Conservation (phyloP, 495 filamentous ascomycete species). For the Pyrenopolyporus hunteri region DNA sequence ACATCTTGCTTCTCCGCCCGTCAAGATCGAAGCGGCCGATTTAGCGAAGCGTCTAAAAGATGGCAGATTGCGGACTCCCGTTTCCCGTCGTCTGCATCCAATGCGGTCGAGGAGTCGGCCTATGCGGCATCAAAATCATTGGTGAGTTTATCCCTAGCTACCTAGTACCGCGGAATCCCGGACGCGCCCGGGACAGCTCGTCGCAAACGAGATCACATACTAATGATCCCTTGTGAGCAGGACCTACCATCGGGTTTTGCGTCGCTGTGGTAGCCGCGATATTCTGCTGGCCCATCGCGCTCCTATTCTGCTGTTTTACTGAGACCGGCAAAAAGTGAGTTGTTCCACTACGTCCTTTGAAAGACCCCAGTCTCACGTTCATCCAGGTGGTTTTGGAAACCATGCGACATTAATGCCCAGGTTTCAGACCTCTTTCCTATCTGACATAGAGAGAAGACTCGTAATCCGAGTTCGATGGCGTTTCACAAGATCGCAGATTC, state of each 20-base stretch:
- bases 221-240: background rate
- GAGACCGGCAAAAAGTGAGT: slow-evolving; percentile 38
- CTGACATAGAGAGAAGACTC: slow-evolving; percentile 11
- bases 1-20: slow-evolving; percentile 58
- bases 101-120: slow-evolving; percentile 35
- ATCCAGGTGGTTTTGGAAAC: slow-evolving; percentile 38
- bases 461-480: background rate
- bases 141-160: slow-evolving; percentile 10
- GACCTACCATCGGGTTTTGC: slow-evolving; percentile 37
- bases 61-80: slow-evolving; percentile 36
- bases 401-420: slow-evolving; percentile 35
- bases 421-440: slow-evolving; percentile 37
- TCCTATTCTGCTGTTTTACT: slow-evolving; percentile 38
- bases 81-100: slow-evolving; percentile 39
- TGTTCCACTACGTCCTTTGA: background rate
- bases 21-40: slow-evolving; percentile 29
- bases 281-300: slow-evolving; percentile 37
- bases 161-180: background rate
- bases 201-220: background rate
- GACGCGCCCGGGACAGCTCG: background rate
- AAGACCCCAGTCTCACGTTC: background rate
- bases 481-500: no score
- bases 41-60: slow-evolving; percentile 13
- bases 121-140: slow-evolving; percentile 36
- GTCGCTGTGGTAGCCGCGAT: slow-evolving; percentile 26